A percentile compares a stretch with the other conserved stretches of the same genome.
Conservation (phyloP, 2,329 filamentous ascomycete genomes). For the Neofusicoccum cordaticola region DNA sequence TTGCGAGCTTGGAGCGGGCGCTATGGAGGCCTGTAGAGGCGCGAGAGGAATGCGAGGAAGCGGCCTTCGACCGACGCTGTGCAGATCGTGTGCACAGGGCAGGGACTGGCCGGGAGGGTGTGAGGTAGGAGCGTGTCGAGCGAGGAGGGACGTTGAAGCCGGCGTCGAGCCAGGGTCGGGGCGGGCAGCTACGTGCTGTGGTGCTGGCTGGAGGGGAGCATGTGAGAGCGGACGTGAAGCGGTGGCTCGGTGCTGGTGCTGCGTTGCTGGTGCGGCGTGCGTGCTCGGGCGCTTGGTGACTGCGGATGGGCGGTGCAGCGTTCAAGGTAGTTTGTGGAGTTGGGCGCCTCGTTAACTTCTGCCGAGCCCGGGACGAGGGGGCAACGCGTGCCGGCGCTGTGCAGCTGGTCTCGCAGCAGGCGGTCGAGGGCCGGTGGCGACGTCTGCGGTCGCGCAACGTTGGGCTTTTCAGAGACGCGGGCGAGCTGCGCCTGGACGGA, state of each 20-base stretch:
- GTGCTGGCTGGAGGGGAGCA: neutral
- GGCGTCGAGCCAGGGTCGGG: constrained; percentile 35
- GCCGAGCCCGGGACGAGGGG: constrained; percentile 9
- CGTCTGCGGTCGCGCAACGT: neutral
- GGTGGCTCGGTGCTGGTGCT: neutral
- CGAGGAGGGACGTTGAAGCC: constrained; percentile 29
- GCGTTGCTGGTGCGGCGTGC: neutral
- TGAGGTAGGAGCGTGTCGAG: constrained; percentile 30
- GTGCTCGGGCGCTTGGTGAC: constrained; percentile 12
- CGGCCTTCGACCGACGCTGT: constrained; percentile 43
- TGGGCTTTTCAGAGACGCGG: constrained; percentile 3
- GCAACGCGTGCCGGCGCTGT: constrained; percentile 9
- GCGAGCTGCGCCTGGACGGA: constrained; percentile 20
- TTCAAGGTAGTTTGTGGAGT: constrained; percentile 15
- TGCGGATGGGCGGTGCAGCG: constrained; percentile 9
- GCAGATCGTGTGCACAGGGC: constrained; percentile 33
- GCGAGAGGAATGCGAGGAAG: constrained; percentile 45
- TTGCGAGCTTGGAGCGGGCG: constrained; percentile 12
- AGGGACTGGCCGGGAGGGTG: constrained; percentile 27
- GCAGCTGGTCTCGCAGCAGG: neutral
- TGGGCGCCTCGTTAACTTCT: constrained; percentile 9
- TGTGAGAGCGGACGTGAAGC: neutral
- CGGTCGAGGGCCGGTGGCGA: neutral
- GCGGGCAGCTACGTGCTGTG: neutral
- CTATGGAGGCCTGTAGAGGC: constrained; percentile 48